phyloP scores from a whole-genome alignment of 495 filamentous ascomycete genomes.

The Filosporella fistucella region DNA sequence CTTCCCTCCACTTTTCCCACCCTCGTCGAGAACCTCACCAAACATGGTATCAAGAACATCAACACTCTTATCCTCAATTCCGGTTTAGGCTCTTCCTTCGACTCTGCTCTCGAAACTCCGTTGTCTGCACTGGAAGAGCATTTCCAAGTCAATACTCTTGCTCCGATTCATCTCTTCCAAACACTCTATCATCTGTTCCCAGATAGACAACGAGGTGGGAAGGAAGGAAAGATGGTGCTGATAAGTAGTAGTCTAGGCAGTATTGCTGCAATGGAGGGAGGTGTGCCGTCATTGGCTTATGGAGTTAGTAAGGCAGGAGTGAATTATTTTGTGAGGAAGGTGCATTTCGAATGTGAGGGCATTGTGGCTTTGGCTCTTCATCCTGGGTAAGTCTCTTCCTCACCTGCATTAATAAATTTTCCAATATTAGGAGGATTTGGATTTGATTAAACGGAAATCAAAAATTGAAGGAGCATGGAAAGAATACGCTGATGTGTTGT shows the following conservation, averaged over 20 bases:
- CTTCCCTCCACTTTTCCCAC: background rate
- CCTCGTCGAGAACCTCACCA: background rate
- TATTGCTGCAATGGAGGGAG: slow-evolving; percentile 22
- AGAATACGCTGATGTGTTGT: no score
- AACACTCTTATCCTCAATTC: slow-evolving; percentile 21
- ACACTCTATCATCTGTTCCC: slow-evolving; percentile 25
- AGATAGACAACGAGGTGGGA: background rate
- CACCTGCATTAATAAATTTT: no score
- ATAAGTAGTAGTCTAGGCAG: slow-evolving; percentile 29
- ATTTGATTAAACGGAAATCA: no score
- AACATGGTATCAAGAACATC: slow-evolving; percentile 7
- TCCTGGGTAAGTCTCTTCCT: no score
- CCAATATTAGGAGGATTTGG: no score
- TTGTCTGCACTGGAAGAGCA: slow-evolving; percentile 14
- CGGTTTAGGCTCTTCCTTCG: slow-evolving; percentile 12
- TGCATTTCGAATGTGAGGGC: slow-evolving; percentile 33
- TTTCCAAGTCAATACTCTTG: slow-evolving; percentile 29
- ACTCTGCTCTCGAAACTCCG: background rate
- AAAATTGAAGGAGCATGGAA: no score
- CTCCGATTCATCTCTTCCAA: slow-evolving; percentile 26
- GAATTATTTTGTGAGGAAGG: slow-evolving; percentile 36
- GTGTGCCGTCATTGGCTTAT: slow-evolving; percentile 28
- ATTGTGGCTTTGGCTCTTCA: slow-evolving; percentile 31
- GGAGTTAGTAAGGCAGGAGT: slow-evolving; percentile 36
- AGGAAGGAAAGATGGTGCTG: slow-evolving; percentile 26